A percentile compares a stretch with the other conserved stretches of the same genome.
Evolutionary conservation across 495 filamentous ascomycete genomes (phyloP).

Genomic region (Tuber aestivum): DNA sequence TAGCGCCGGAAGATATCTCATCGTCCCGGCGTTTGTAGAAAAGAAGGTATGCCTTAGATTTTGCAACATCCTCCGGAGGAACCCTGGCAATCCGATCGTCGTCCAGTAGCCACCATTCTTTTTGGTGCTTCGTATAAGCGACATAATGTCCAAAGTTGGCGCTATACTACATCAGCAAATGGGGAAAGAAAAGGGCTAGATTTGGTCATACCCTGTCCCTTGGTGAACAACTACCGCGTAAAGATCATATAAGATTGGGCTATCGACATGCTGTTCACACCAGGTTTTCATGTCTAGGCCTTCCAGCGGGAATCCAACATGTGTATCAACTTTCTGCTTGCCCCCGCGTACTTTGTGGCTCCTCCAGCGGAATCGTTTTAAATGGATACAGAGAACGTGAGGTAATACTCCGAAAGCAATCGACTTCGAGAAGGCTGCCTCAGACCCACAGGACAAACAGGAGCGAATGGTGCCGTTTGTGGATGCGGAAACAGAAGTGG

Average conservation of each 20-base stretch:
- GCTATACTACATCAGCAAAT: slow-evolving; percentile 24
- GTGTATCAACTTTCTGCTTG: slow-evolving; percentile 39
- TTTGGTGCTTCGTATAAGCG: slow-evolving; percentile 36
- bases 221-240: slow-evolving; percentile 41
- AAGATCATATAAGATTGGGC: slow-evolving; percentile 30
- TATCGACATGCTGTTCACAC: slow-evolving; percentile 18
- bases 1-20: neutral
- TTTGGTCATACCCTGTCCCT: slow-evolving; percentile 29
- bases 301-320: slow-evolving; percentile 36
- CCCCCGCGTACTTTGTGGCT: slow-evolving; percentile 26
- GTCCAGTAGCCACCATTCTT: slow-evolving; percentile 40
- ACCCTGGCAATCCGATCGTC: slow-evolving; percentile 35
- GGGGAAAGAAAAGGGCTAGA: neutral
- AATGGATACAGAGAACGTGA: slow-evolving; percentile 35
- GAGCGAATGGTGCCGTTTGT: slow-evolving; percentile 29
- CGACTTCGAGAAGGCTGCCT: slow-evolving; percentile 37
- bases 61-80: slow-evolving; percentile 29
- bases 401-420: slow-evolving; percentile 38
- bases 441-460: slow-evolving; percentile 38
- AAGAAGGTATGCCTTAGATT: slow-evolving; percentile 40
- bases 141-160: slow-evolving; percentile 41
- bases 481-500: slow-evolving; percentile 22
- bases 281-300: slow-evolving; percentile 36
- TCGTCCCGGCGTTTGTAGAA: slow-evolving; percentile 30
- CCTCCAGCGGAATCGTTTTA: slow-evolving; percentile 39